A percentile compares a stretch with the other conserved stretches of the same genome.
phyloP scores from a whole-genome alignment of 192 early-diverging fungal species.

The Coemansia asiatica region DNA sequence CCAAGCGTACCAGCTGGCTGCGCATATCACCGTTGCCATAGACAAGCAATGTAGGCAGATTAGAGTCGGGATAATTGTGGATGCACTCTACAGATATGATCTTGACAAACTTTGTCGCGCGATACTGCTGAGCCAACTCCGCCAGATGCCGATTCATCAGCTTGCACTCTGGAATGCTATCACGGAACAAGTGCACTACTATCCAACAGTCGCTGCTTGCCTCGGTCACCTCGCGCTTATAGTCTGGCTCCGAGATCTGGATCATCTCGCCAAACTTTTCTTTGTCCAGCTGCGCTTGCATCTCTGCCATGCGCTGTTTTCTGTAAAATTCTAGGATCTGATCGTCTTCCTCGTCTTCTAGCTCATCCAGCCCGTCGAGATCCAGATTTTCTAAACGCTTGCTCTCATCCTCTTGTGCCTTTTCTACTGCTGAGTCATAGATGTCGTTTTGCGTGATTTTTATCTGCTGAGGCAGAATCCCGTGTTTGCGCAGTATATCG shows the following conservation, averaged over 20 bases:
- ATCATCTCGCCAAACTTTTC: conserved; percentile 83
- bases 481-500: conserved; percentile 88
- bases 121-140: conserved; percentile 65
- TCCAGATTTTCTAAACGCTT: conserved; percentile 73
- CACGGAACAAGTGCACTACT: conserved; percentile 58
- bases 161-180: conserved; percentile 79
- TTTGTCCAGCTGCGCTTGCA: conserved; percentile 66
- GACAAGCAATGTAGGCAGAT: conserved; percentile 86
- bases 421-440: conserved; percentile 50
- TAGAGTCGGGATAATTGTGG: conserved; percentile 89
- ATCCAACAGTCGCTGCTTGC: conserved; percentile 77
- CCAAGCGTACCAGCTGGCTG: conserved; percentile 78
- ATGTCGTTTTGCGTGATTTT: conserved; percentile 58
- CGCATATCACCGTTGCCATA: conserved; percentile 87
- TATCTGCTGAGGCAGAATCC: conserved; percentile 81
- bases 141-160: conserved; percentile 74
- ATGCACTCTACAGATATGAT: conserved; percentile 93
- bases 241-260: conserved; percentile 94
- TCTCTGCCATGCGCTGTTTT: conserved; percentile 81
- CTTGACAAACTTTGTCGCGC: conserved; percentile 90
- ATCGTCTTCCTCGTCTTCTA: conserved; percentile 93
- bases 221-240: conserved; percentile 83
- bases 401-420: conserved; percentile 58
- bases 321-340: conserved; percentile 76
- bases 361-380: conserved; percentile 85